Evolutionary conservation across 164 flowering plant genomes (phyloP).

Genomic region (Chloranthus sessilifolius): DNA sequence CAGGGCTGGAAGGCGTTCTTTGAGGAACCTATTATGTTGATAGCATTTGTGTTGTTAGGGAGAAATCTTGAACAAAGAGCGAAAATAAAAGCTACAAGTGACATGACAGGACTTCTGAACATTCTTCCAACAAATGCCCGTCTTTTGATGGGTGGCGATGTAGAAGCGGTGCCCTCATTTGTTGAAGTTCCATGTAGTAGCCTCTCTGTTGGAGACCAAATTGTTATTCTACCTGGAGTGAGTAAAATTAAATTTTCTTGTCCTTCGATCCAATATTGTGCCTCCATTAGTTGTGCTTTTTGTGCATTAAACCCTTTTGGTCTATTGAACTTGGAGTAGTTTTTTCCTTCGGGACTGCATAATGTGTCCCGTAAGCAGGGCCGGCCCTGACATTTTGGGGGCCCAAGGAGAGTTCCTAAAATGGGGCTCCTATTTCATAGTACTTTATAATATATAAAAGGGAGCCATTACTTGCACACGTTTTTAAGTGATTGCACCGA

Average conservation of each 20-base stretch:
- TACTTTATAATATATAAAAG: too few species aligned
- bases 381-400: too few species aligned
- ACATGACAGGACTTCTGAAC: slow-evolving; percentile 89
- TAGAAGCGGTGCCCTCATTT: slow-evolving; percentile 31
- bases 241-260: slow-evolving; percentile 22
- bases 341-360: too few species aligned
- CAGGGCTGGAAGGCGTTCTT: slow-evolving; percentile 99
- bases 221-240: slow-evolving; percentile 90
- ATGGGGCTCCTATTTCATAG: too few species aligned
- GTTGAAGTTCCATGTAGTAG: slow-evolving; percentile 84
- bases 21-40: slow-evolving; percentile 97
- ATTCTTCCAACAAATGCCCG: slow-evolving; percentile 93
- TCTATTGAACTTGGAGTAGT: too few species aligned
- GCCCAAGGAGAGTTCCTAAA: too few species aligned
- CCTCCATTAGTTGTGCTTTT: too few species aligned
- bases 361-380: too few species aligned
- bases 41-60: slow-evolving; percentile 93
- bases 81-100: slow-evolving; percentile 91
- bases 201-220: slow-evolving; percentile 77
- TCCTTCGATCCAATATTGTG: too few species aligned
- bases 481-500: too few species aligned
- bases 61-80: slow-evolving; percentile 98
- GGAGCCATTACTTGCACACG: too few species aligned
- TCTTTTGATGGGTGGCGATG: slow-evolving; percentile 52
- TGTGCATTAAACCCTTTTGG: too few species aligned